Evolutionary conservation across 2,329 filamentous ascomycete genomes (phyloP).

Genomic region (Dothideomycetes sp.): DNA sequence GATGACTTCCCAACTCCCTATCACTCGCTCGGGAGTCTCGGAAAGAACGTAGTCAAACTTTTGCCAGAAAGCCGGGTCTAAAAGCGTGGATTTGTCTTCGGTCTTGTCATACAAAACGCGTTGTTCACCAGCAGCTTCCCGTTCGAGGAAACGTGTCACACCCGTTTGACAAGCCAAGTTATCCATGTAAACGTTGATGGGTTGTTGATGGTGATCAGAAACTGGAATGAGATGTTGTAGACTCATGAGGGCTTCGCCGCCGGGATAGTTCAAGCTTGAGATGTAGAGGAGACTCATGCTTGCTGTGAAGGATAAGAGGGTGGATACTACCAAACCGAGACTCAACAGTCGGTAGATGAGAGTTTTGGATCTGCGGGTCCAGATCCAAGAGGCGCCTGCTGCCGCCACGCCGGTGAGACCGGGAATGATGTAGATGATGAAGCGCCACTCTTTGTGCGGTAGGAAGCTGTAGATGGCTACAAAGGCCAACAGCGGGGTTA

Average conservation of each 20-base stretch:
- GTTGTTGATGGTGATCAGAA: background rate
- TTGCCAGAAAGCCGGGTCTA: conserved; percentile 47
- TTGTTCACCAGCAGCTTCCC: conserved; percentile 20
- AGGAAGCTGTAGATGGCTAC: conserved; percentile 74
- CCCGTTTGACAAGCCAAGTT: conserved; percentile 57
- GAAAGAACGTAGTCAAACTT: conserved; percentile 50
- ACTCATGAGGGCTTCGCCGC: conserved; percentile 61
- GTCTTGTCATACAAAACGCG: conserved; percentile 54
- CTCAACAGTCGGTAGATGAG: conserved; percentile 47
- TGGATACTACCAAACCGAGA: conserved; percentile 48
- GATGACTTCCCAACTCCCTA: conserved; percentile 45
- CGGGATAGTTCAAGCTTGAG: conserved; percentile 88
- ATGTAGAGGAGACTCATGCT: conserved; percentile 63
- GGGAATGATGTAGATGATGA: conserved; percentile 83
- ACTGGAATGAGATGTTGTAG: conserved; percentile 28
- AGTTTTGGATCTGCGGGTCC: conserved; percentile 52
- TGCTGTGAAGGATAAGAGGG: conserved; percentile 49
- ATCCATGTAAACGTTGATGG: conserved; percentile 43
- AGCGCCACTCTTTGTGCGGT: conserved; percentile 93
- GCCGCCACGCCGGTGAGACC: conserved; percentile 69
- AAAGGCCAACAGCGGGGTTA: conserved; percentile 62
- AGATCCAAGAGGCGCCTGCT: conserved; percentile 60
- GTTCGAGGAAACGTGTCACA: conserved; percentile 50
- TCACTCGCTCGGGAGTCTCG: conserved; percentile 40
- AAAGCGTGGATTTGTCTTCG: conserved; percentile 37